phyloP scores from a whole-genome alignment of 768 basidiomycete species.

The Mycena chlorophos region DNA sequence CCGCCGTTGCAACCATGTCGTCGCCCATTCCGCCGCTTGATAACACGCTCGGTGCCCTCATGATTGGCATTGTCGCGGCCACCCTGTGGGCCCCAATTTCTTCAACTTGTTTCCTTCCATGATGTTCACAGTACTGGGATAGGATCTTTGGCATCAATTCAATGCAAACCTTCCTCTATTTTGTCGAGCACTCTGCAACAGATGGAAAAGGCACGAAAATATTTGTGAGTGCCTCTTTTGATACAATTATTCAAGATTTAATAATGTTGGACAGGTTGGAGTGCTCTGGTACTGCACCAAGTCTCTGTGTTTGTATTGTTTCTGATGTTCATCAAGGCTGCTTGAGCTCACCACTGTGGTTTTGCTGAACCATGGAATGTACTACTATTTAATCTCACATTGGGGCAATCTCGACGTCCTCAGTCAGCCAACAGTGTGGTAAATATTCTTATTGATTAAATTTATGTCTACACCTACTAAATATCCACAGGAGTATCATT shows the following conservation, averaged over 20 bases:
- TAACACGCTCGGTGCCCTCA: background rate
- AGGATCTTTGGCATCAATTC: background rate
- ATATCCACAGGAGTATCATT: background rate
- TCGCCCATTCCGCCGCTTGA: background rate
- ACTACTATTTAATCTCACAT: background rate
- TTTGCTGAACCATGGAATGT: background rate
- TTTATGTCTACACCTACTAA: background rate
- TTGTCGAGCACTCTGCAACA: background rate
- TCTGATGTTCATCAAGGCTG: background rate
- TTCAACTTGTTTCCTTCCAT: background rate
- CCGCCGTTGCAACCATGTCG: too few species aligned
- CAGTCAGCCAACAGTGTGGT: background rate
- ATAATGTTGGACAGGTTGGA: too few species aligned
- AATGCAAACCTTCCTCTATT: background rate
- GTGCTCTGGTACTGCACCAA: too few species aligned
- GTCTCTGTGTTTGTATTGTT: too few species aligned
- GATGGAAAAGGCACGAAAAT: background rate
- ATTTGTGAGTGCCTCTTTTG: background rate
- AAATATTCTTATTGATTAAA: background rate
- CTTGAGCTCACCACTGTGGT: background rate
- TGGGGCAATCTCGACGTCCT: background rate
- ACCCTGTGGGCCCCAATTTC: background rate
- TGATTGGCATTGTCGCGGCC: background rate
- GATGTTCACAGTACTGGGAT: too few species aligned
- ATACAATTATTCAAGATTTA: too few species aligned